phyloP scores from a whole-genome alignment of 1,284 basidiomycete genomes.

The Volvariella volvacea region DNA sequence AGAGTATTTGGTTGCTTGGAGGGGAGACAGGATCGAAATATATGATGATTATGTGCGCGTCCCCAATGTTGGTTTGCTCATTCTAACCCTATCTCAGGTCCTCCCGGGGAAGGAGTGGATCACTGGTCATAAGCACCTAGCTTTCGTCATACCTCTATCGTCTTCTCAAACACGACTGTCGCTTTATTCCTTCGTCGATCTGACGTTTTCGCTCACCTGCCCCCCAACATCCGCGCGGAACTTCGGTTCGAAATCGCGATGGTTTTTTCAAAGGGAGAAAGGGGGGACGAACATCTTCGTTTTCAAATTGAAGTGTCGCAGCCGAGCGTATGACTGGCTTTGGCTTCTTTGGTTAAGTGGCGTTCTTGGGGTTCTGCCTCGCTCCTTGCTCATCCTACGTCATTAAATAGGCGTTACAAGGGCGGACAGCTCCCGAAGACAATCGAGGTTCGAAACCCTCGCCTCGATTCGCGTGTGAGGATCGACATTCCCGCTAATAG shows the following conservation, averaged over 20 bases:
- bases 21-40: slow-evolving; percentile 65
- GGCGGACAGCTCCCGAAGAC: slow-evolving; percentile 40
- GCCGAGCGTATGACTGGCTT: slow-evolving; percentile 74
- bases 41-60: slow-evolving; percentile 73
- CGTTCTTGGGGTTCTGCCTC: not conserved
- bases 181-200: slow-evolving; percentile 75
- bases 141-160: slow-evolving; percentile 63
- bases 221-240: slow-evolving; percentile 42
- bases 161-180: slow-evolving; percentile 57
- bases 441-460: slow-evolving; percentile 40
- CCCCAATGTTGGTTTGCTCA: slow-evolving; percentile 7
- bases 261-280: slow-evolving; percentile 38
- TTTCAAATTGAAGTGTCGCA: slow-evolving; percentile 68
- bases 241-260: slow-evolving; percentile 31
- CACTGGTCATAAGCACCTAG: slow-evolving; percentile 59
- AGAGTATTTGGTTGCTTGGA: slow-evolving; percentile 79
- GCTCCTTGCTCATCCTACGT: slow-evolving; percentile 2
- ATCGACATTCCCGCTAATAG: slow-evolving; percentile 57
- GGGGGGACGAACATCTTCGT: slow-evolving; percentile 76
- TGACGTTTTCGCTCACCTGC: slow-evolving; percentile 73
- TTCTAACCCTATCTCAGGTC: slow-evolving; percentile 32
- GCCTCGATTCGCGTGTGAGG: slow-evolving; percentile 51
- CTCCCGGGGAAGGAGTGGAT: slow-evolving; percentile 58
- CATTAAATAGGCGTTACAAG: slow-evolving; percentile 49
- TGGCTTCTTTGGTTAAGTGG: slow-evolving; percentile 68